Evolutionary conservation across 192 early-diverging fungal genomes (phyloP).

Genomic region (Linnemannia exigua): DNA sequence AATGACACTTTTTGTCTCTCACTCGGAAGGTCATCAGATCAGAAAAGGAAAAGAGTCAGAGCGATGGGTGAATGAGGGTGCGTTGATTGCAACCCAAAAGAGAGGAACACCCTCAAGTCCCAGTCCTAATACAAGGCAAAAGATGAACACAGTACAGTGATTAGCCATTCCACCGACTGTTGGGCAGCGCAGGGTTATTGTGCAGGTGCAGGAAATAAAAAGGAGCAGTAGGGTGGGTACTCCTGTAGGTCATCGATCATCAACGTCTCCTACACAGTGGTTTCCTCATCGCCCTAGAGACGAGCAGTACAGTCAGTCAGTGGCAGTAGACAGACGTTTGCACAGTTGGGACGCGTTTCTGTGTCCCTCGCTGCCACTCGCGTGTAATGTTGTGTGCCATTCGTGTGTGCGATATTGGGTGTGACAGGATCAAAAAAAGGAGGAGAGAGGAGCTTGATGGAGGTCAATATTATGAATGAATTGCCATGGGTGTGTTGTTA

Average conservation of each 20-base stretch:
- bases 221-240: neutral
- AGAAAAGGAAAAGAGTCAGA: neutral
- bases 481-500: too few species aligned
- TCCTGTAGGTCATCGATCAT: neutral
- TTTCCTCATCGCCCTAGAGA: neutral
- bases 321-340: too few species aligned
- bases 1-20: too few species aligned
- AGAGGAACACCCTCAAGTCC: neutral
- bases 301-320: neutral
- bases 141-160: neutral
- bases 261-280: neutral
- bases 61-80: neutral
- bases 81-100: neutral
- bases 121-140: neutral
- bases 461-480: too few species aligned
- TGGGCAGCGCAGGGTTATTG: neutral
- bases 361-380: neutral
- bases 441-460: neutral
- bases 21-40: neutral
- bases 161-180: neutral
- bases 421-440: constrained; percentile 4
- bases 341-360: neutral
- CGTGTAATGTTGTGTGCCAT: too few species aligned
- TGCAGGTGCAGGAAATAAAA: neutral
- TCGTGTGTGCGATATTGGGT: neutral